Evolutionary conservation across 1,139 yeast species (phyloP).

Genomic region (Kazachstania sp.): DNA sequence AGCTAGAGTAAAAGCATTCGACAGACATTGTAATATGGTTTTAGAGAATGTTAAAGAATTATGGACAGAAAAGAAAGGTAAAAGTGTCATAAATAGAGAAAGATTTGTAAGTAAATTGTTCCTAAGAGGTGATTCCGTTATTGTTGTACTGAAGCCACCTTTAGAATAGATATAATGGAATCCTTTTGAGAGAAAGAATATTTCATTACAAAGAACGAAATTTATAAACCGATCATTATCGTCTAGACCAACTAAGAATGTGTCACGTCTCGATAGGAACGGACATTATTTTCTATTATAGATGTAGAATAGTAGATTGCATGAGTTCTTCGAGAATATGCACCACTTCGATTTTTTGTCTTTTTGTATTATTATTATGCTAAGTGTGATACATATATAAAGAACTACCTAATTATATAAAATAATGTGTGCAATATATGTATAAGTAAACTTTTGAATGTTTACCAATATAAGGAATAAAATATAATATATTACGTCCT

Average conservation of each 20-base stretch:
- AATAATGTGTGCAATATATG: too few relatives aligned
- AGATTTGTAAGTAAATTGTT: constrained; percentile 85
- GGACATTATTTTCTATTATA: too few relatives aligned
- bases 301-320: too few relatives aligned
- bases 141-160: constrained; percentile 62
- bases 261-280: too few relatives aligned
- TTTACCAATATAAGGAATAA: too few relatives aligned
- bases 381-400: too few relatives aligned
- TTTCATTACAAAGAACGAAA: neutral
- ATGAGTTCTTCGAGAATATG: too few relatives aligned
- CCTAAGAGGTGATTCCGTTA: constrained; percentile 90
- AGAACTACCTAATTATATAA: too few relatives aligned
- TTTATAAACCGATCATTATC: neutral
- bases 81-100: constrained; percentile 65
- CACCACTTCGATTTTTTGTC: too few relatives aligned
- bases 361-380: too few relatives aligned
- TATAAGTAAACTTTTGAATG: too few relatives aligned
- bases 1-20: constrained; percentile 89
- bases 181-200: neutral
- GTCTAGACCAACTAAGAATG: neutral
- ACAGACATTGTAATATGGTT: constrained; percentile 89
- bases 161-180: constrained; percentile 9
- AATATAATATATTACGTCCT: too few relatives aligned
- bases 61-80: constrained; percentile 78
- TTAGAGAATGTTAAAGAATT: constrained; percentile 87